These are phyloP conservation scores for Fusarium sp. DNA, from an alignment of 2,329 filamentous ascomycete species.

Conservation along the genomic window DNA sequence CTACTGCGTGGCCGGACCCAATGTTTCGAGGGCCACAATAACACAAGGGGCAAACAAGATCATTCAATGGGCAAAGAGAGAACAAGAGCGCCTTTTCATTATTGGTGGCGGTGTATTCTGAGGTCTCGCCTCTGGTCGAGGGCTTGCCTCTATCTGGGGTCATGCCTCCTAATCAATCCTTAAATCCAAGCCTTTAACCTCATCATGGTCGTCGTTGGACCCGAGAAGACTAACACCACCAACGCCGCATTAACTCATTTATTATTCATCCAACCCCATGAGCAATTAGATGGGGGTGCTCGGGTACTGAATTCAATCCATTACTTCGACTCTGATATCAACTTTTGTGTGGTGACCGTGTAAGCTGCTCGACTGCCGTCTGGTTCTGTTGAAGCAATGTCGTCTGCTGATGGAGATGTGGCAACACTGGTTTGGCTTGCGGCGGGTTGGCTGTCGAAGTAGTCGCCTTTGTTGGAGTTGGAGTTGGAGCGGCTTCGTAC, in stretches of 20 bases:
- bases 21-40: constrained; percentile 72
- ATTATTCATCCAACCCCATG: constrained; percentile 29
- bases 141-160: constrained; percentile 29
- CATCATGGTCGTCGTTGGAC: constrained; percentile 30
- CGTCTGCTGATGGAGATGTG: constrained; percentile 30
- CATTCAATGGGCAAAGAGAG: constrained; percentile 89
- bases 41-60: constrained; percentile 90
- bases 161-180: constrained; percentile 31
- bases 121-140: constrained; percentile 36
- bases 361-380: constrained; percentile 18
- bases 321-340: constrained; percentile 26
- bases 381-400: constrained; percentile 29
- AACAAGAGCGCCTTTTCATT: constrained; percentile 95
- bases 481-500: constrained; percentile 41
- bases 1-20: constrained; percentile 91
- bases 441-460: constrained; percentile 28
- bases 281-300: constrained; percentile 15
- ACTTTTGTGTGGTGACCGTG: constrained; percentile 27
- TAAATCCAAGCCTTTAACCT: constrained; percentile 33
- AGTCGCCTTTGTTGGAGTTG: constrained; percentile 35
- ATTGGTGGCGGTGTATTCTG: constrained; percentile 93
- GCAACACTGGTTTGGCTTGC: constrained; percentile 35
- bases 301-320: constrained; percentile 3
- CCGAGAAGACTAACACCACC: constrained; percentile 32
- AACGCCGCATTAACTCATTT: constrained; percentile 43